phyloP scores from a whole-genome alignment of 768 basidiomycete genomes.

The Leucocoprinus birnbaumii region DNA sequence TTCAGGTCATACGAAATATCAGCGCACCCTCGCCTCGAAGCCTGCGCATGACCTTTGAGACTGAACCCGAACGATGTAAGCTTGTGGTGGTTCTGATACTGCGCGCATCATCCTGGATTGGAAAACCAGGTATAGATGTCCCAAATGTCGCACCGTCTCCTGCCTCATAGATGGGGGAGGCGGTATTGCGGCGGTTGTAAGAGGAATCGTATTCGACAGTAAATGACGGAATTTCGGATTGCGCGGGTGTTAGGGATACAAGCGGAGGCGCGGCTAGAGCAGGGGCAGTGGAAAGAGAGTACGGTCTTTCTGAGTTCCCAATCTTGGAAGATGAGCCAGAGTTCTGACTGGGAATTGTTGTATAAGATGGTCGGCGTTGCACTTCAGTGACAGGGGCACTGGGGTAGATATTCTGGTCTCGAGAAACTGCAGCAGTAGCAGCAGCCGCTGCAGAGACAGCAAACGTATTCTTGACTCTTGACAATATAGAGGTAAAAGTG shows the following conservation, averaged over 20 bases:
- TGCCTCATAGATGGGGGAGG: conserved; percentile 52
- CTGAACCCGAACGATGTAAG: conserved; percentile 73
- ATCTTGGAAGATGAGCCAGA: conserved; percentile 48
- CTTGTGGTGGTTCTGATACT: conserved; percentile 78
- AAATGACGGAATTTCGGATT: conserved; percentile 74
- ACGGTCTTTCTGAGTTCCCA: conserved; percentile 51
- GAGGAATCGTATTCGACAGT: conserved; percentile 61
- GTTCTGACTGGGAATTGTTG: conserved; percentile 39
- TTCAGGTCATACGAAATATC: neutral
- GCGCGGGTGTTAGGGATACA: conserved; percentile 82
- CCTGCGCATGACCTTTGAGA: conserved; percentile 87
- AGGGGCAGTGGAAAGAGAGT: conserved; percentile 50
- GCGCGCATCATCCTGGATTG: conserved; percentile 86
- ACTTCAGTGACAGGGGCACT: conserved; percentile 34
- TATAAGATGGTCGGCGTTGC: conserved; percentile 57
- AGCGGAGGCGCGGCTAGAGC: conserved; percentile 74
- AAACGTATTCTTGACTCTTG: conserved; percentile 78
- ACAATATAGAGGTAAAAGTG: conserved; percentile 76
- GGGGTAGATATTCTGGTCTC: conserved; percentile 27
- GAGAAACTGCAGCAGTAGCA: conserved; percentile 23
- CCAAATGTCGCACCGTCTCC: conserved; percentile 58
- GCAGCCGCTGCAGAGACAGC: conserved; percentile 52
- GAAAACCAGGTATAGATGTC: conserved; percentile 87
- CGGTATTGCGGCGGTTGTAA: conserved; percentile 47
- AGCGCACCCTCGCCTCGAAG: conserved; percentile 82